These are phyloP conservation scores for Stephanodiscus triporus DNA, from an alignment of 108 stramenopile genomes.

Conservation along the genomic window DNA sequence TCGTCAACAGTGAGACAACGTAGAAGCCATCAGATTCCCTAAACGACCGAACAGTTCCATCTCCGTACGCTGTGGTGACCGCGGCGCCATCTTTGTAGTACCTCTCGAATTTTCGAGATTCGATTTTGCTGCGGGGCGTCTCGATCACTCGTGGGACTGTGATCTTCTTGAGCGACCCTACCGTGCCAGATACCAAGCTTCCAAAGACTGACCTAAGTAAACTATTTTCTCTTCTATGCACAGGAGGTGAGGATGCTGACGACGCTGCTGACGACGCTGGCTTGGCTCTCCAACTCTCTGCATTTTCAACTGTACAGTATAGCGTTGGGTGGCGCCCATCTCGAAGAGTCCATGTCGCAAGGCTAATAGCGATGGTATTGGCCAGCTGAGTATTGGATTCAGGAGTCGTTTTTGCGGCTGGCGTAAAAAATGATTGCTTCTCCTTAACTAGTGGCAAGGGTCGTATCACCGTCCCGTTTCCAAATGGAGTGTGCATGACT, in stretches of 20 bases:
- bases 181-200: slow-evolving; percentile 57
- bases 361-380: slow-evolving; percentile 64
- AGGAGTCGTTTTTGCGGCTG: background rate
- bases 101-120: slow-evolving; percentile 54
- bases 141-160: slow-evolving; percentile 50
- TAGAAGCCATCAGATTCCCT: slow-evolving; percentile 84
- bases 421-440: slow-evolving; percentile 5
- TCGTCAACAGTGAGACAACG: slow-evolving; percentile 60
- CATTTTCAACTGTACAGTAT: slow-evolving; percentile 75
- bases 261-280: slow-evolving; percentile 8
- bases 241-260: slow-evolving; percentile 11
- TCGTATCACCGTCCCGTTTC: slow-evolving; percentile 62
- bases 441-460: slow-evolving; percentile 34
- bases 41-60: slow-evolving; percentile 68
- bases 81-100: slow-evolving; percentile 84
- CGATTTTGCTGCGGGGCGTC: slow-evolving; percentile 30
- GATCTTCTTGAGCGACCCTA: slow-evolving; percentile 53
- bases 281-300: slow-evolving; percentile 71
- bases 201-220: slow-evolving; percentile 71
- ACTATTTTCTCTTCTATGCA: slow-evolving; percentile 48
- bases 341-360: slow-evolving; percentile 78
- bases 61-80: slow-evolving; percentile 83
- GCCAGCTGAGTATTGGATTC: slow-evolving; percentile 7
- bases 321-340: slow-evolving; percentile 71
- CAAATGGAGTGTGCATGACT: slow-evolving; percentile 72